Base-by-base conservation (phyloP, 768 basidiomycete species). In the Lactifluus piperatus region DNA sequence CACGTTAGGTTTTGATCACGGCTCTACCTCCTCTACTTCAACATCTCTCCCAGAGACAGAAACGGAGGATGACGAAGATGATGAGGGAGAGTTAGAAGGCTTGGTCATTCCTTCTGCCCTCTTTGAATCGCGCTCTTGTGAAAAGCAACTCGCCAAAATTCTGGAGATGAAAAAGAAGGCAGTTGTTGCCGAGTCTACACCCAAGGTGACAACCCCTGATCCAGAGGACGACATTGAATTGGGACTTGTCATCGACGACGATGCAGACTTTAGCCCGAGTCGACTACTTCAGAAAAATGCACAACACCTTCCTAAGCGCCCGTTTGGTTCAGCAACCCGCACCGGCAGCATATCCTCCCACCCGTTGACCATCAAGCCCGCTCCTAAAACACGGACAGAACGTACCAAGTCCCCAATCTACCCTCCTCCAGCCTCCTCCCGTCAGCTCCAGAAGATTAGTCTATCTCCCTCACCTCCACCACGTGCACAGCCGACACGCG, bases 211-310 rank as follows among this genome's bases (percentile, higher is more conserved):
- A 26, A 77, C 72, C 58, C 80, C 83, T 16, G 82, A 90, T 70
- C 81, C 77, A 13, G 91, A 93, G 66, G 90, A 92, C 60, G 88
- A 91, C 69, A 91, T 92, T 62, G 91, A 94, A 71, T 80, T 80
- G 60, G 91, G 91, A 14, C 83, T 94, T 53, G 79, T 91, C 63
- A 85, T 94, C 65, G 85, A 86, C 66, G 87, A 89, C 62, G 90
- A 90, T 68, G 80, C 79, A 54, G 89, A 92, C 68, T 81, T 93
- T 49, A 91, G 86, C 68, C 87, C 88, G 14, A 87, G 85, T 69
- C 77, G 88, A 54, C 78, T 92, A 22, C 73, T 83, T 39, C 72
- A 77, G 68, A 81, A 77, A 68, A 81, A 77, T 39, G 70, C 70
- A 16, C 75, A 77, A 62, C 75, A 80, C 60, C 71, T 73, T 74